Conservation (phyloP, 352 stramenopile genomes). For the Blastocystis hominis region DNA sequence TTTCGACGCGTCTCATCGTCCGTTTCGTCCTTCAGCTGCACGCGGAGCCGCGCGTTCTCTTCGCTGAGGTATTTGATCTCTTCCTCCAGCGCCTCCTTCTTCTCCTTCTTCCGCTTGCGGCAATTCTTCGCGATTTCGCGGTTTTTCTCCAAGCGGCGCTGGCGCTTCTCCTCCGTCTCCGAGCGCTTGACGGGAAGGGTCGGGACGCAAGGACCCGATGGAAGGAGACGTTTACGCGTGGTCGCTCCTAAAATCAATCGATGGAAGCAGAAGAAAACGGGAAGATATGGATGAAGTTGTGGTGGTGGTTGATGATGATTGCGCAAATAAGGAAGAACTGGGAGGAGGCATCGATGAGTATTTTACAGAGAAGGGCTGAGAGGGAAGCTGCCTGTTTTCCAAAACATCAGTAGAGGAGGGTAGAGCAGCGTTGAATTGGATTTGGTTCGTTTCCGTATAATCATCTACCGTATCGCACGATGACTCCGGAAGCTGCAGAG, state of each 20-base stretch:
- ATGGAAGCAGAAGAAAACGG: background rate
- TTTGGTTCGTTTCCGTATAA: background rate
- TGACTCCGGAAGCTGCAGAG: constrained; percentile 31
- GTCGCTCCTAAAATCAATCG: background rate
- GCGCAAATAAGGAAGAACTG: background rate
- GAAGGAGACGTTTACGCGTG: background rate
- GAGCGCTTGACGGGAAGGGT: background rate
- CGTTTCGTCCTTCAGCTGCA: constrained; percentile 57
- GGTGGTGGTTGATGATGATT: background rate
- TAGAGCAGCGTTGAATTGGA: background rate
- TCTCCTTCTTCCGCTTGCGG: constrained; percentile 61
- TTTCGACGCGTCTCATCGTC: constrained; percentile 32
- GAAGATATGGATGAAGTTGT: background rate
- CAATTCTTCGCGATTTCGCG: constrained; percentile 62
- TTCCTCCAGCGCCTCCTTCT: constrained; percentile 49
- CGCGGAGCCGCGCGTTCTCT: constrained; percentile 57
- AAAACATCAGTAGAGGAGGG: background rate
- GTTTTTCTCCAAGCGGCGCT: constrained; percentile 61
- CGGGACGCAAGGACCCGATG: background rate
- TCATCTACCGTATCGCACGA: background rate
- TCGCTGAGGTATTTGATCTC: constrained; percentile 57
- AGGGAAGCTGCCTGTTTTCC: background rate
- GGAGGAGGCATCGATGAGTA: background rate
- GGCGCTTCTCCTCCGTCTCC: background rate
- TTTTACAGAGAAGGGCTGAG: background rate